Percentiles rank a stretch among this genome's conserved stretches.
These are phyloP conservation scores for Neltuma alba DNA, from an alignment of 306 rosid genomes.

Conservation along the genomic window DNA sequence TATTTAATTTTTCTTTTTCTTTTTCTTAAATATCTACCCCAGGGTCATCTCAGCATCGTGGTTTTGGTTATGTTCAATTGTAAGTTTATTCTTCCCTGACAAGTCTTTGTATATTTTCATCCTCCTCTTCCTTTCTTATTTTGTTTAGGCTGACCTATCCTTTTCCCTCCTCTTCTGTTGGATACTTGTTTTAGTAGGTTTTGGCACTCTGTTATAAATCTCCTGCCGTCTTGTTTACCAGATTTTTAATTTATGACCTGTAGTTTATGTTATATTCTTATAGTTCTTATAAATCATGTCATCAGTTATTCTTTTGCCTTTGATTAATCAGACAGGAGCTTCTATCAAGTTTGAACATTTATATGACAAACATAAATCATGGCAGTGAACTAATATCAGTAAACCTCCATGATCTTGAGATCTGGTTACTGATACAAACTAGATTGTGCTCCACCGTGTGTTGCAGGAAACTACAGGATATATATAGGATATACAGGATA, in stretches of 20 bases:
- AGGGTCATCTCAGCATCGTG: slow-evolving; percentile 87
- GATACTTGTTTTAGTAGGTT: slow-evolving; percentile 9
- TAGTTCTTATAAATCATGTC: slow-evolving; percentile 8
- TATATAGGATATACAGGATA: not conserved
- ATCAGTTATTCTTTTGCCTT: slow-evolving; percentile 18
- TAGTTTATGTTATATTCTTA: slow-evolving; percentile 20
- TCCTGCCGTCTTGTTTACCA: not conserved
- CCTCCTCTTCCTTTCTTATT: not conserved
- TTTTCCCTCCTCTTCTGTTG: not conserved
- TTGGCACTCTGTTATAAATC: not conserved
- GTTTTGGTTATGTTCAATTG: slow-evolving; percentile 85
- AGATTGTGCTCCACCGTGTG: too few relatives aligned
- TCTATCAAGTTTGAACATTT: not conserved
- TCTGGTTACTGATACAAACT: not conserved
- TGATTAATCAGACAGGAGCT: slow-evolving; percentile 7
- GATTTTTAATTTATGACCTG: slow-evolving; percentile 24
- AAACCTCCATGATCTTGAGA: slow-evolving; percentile 23
- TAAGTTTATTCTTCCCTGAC: slow-evolving; percentile 46
- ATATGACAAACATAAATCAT: not conserved
- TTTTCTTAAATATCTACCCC: slow-evolving; percentile 18
- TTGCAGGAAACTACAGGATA: too few relatives aligned
- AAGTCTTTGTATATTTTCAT: not conserved
- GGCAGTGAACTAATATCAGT: not conserved
- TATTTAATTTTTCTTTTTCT: not conserved
- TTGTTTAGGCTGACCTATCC: not conserved